phyloP scores from a whole-genome alignment of 768 basidiomycete genomes.

The Termitomyces sp. region DNA sequence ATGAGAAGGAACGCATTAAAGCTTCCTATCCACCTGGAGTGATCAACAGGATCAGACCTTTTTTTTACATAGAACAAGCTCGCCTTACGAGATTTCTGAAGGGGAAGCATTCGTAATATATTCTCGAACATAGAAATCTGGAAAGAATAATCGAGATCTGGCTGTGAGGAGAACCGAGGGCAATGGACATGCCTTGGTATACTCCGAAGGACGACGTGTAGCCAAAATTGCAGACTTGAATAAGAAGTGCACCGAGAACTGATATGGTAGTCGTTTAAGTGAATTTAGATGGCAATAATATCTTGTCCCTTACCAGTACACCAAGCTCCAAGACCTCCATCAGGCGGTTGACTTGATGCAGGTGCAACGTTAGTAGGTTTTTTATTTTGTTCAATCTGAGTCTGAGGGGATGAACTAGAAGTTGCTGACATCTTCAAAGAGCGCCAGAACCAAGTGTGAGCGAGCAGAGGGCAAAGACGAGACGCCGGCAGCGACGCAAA shows the following conservation, averaged over 20 bases:
- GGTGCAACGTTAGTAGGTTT: too few relatives aligned
- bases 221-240: constrained; percentile 36
- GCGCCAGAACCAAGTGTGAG: too few relatives aligned
- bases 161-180: too few relatives aligned
- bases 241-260: constrained; percentile 15
- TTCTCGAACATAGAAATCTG: constrained; percentile 35
- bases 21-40: constrained; percentile 28
- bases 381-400: too few relatives aligned
- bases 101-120: constrained; percentile 32
- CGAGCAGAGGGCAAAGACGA: too few relatives aligned
- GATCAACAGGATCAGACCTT: neutral
- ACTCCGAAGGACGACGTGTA: constrained; percentile 36
- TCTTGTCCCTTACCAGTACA: neutral
- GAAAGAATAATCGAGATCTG: constrained; percentile 2
- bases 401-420: too few relatives aligned
- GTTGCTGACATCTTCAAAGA: too few relatives aligned
- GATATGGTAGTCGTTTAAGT: neutral
- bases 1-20: constrained; percentile 40
- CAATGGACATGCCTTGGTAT: constrained; percentile 32
- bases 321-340: neutral
- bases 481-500: neutral
- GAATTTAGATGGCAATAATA: too few relatives aligned
- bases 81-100: constrained; percentile 35
- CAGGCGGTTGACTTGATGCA: neutral
- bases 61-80: constrained; percentile 27